Evolutionary conservation across 495 filamentous ascomycete genomes (phyloP), one percentile per base, ranked within the genome.

Genomic region (Apiosordaria backusii): DNA sequence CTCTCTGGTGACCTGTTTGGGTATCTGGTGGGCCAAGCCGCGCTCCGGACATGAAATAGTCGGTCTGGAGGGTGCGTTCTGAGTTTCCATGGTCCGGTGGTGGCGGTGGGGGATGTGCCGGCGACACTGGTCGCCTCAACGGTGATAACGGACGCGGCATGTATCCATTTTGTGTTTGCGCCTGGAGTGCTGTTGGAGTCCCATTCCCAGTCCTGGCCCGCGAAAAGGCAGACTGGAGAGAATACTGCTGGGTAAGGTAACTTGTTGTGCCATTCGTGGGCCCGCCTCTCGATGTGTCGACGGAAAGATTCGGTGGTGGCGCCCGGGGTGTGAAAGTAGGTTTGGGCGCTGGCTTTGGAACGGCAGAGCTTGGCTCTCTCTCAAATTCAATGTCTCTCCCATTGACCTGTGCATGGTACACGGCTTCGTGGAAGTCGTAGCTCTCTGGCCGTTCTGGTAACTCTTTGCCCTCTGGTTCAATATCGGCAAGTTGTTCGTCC

Each of bases 381-480:
- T 68, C 68, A 10, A 60, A 57, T 1, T 57, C 60, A 3, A 24
- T 58, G 0, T 62, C 66, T 26, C 55, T 24, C 4, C 62, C 61
- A 2, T 59, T 45, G 35, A 45, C 35, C 58, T 69, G 25, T 68
- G 61, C 50, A 61, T 69, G 71, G 21, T 69, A 60, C 18, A 75
- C 66, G 26, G 74, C 64, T 62, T 75, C 75, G 13, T 74, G 27
- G 18, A 85, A 80, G 50, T 85, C 83, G 64, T 86, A 80, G 78
- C 52, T 83, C 77, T 88, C 83, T 10, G 95, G 95, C 27, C 92
- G 83, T 50, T 87, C 83, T 15, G 94, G 94, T 18, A 97, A 80
- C 35, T 88, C 89, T 71, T 92, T 93, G 27, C 84, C 84, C 67
- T 87, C 84, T 45, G 81, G 71, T 52, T 83, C 77, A 62, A 87